These are phyloP conservation scores for Jackrogersella minutella DNA, from an alignment of 495 filamentous ascomycete genomes.

Conservation along the genomic window DNA sequence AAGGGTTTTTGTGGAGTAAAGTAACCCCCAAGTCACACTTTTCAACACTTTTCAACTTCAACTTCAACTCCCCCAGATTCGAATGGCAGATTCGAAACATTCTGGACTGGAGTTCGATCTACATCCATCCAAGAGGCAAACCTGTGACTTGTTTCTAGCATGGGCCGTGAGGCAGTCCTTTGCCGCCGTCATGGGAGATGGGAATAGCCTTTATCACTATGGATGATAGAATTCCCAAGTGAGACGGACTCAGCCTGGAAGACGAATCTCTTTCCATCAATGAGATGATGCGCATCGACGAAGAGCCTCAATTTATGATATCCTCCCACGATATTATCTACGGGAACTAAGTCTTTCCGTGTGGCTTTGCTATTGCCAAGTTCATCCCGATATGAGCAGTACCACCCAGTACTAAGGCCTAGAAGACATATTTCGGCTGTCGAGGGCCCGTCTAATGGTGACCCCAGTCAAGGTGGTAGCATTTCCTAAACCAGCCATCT, in stretches of 20 bases:
- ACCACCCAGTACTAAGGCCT: not conserved
- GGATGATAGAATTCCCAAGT: not conserved
- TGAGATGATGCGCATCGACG: not conserved
- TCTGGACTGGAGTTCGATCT: not conserved
- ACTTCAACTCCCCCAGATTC: slow-evolving; percentile 10
- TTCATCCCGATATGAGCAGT: slow-evolving; percentile 11
- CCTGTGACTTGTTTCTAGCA: not conserved
- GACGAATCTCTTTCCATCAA: not conserved
- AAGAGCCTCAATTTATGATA: slow-evolving; percentile 27
- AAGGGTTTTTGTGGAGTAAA: slow-evolving; percentile 1
- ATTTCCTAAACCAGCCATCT: slow-evolving; percentile 30
- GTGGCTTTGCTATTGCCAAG: slow-evolving; percentile 34
- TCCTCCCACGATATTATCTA: not conserved
- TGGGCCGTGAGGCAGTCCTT: not conserved
- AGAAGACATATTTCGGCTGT: slow-evolving; percentile 28
- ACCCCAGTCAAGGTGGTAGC: slow-evolving; percentile 28
- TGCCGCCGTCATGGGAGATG: not conserved
- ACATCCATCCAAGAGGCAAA: not conserved
- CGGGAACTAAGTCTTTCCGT: slow-evolving; percentile 11
- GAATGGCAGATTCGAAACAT: slow-evolving; percentile 10
- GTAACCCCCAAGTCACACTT: slow-evolving; percentile 17
- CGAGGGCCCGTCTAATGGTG: slow-evolving; percentile 25
- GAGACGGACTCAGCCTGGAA: slow-evolving; percentile 3
- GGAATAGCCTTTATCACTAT: not conserved
- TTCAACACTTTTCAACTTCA: slow-evolving; percentile 17